Conservation (phyloP, 208 protist genomes). For the Crithidia bombi region DNA sequence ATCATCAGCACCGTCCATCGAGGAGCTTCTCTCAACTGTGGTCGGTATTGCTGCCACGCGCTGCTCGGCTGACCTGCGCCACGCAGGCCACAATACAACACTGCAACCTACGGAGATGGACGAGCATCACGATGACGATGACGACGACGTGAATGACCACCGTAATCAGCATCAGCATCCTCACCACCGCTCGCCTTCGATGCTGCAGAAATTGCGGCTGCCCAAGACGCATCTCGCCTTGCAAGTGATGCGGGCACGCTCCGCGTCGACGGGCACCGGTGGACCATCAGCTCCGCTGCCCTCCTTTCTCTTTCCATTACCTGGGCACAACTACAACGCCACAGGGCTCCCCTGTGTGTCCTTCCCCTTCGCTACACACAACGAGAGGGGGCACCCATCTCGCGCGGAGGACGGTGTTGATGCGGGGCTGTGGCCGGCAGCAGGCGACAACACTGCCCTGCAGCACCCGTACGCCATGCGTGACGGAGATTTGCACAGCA, state of each 20-base stretch:
- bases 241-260: conserved; percentile 17
- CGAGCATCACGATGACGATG: background rate
- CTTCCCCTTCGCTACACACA: background rate
- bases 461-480: background rate
- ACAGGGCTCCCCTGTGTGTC: background rate
- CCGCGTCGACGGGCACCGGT: background rate
- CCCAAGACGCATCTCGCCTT: conserved; percentile 25
- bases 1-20: background rate
- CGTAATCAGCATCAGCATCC: background rate
- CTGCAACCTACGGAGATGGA: background rate
- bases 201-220: conserved; percentile 1
- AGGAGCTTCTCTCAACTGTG: background rate
- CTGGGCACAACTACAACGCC: background rate
- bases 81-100: background rate
- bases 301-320: background rate
- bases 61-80: too few relatives aligned
- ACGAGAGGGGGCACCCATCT: background rate
- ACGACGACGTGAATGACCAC: background rate
- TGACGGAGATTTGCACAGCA: background rate
- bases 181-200: background rate
- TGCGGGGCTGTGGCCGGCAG: too few relatives aligned
- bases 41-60: background rate
- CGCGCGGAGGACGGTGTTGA: background rate
- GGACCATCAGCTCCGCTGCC: background rate
- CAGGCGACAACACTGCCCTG: background rate